A percentile compares a stretch with the other conserved stretches of the same genome.
Evolutionary conservation across 192 early-diverging fungal species (phyloP).

Genomic region (Coemansia sp.): DNA sequence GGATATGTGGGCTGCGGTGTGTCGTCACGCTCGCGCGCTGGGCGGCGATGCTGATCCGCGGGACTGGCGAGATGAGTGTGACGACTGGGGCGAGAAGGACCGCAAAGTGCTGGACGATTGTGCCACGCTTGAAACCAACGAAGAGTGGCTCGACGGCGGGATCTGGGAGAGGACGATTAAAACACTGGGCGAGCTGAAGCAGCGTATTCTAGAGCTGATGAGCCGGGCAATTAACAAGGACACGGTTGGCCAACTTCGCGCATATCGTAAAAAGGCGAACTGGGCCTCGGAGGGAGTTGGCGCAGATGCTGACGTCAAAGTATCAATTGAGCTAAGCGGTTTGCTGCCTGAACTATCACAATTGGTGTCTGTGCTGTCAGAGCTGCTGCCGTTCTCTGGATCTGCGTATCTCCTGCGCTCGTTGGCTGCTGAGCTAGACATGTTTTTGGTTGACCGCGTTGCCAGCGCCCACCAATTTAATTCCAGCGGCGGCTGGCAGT

Average conservation of each 20-base stretch:
- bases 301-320: conserved; percentile 4
- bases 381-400: conserved; percentile 28
- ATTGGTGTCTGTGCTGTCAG: conserved; percentile 10
- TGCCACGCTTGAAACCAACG: neutral
- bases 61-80: conserved; percentile 46
- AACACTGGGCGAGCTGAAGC: conserved; percentile 31
- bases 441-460: conserved; percentile 36
- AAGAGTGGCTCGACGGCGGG: conserved; percentile 44
- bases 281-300: conserved; percentile 14
- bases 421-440: conserved; percentile 36
- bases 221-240: conserved; percentile 43
- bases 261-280: conserved; percentile 44
- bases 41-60: conserved; percentile 26
- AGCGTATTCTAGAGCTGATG: conserved; percentile 34
- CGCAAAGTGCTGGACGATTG: conserved; percentile 22
- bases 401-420: conserved; percentile 20
- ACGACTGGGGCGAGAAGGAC: conserved; percentile 29
- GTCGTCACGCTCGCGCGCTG: conserved; percentile 21
- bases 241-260: conserved; percentile 28
- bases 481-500: conserved; percentile 25
- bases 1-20: conserved; percentile 47
- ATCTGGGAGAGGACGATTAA: conserved; percentile 45
- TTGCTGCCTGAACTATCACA: conserved; percentile 27
- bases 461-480: conserved; percentile 41
- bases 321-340: conserved; percentile 27